These are phyloP conservation scores for Aaosphaeria pasadenensis DNA, from an alignment of 2,329 filamentous ascomycete genomes.

Conservation along the genomic window DNA sequence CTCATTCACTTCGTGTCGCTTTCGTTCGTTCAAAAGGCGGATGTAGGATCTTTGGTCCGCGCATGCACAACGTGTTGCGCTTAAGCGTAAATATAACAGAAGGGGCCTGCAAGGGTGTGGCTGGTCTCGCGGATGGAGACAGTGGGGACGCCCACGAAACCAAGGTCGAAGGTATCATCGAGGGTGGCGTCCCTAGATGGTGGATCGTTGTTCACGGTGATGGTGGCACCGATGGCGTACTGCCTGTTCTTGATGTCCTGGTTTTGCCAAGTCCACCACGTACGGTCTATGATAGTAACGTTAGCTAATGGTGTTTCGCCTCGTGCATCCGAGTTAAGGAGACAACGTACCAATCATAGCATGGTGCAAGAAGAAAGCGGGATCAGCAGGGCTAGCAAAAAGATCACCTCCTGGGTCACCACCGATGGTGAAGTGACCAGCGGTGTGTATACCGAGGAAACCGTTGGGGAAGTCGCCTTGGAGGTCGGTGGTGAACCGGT, in stretches of 20 bases:
- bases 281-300: conserved; percentile 30
- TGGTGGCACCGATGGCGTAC: conserved; percentile 42
- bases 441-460: conserved; percentile 44
- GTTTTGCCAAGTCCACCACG: conserved; percentile 53
- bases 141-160: conserved; percentile 27
- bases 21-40: not conserved
- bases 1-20: not conserved
- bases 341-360: conserved; percentile 32
- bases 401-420: conserved; percentile 48
- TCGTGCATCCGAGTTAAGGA: conserved; percentile 12
- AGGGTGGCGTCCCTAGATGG: conserved; percentile 45
- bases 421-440: conserved; percentile 47
- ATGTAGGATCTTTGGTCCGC: not conserved
- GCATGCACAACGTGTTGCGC: not conserved
- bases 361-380: conserved; percentile 49
- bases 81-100: conserved; percentile 45
- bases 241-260: conserved; percentile 37
- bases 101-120: conserved; percentile 44
- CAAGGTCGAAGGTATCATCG: conserved; percentile 42
- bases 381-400: conserved; percentile 46
- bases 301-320: conserved; percentile 41
- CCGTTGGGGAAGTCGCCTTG: conserved; percentile 37
- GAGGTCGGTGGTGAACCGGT: conserved; percentile 36
- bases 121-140: conserved; percentile 39
- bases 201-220: conserved; percentile 44